Conservation (phyloP, 1,284 basidiomycete genomes). For the Salmacisia buchloeana region DNA sequence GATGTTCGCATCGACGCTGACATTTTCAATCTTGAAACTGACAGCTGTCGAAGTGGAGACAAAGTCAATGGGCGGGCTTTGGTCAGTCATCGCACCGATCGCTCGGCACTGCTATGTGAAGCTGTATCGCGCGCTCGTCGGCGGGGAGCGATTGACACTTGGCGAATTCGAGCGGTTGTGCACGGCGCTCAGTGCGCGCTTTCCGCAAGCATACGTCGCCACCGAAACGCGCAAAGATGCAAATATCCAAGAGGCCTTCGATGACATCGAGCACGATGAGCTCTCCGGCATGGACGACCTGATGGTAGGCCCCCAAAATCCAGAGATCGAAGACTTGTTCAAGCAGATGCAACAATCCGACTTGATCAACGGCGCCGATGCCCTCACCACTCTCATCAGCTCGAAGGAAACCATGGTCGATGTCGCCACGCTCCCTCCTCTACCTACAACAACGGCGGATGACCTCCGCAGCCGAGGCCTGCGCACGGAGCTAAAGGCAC, state of each 20-base stretch:
- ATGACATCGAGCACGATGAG: neutral
- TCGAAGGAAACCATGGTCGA: slow-evolving; percentile 1
- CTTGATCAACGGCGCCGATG: neutral
- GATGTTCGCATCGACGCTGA: neutral
- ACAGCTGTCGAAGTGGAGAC: neutral
- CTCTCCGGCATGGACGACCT: neutral
- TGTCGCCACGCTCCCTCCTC: neutral
- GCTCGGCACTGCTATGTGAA: neutral
- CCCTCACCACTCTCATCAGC: neutral
- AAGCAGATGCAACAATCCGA: neutral
- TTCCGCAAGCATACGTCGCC: slow-evolving; percentile 1
- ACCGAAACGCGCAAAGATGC: neutral
- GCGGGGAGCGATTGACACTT: neutral
- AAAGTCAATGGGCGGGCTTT: neutral
- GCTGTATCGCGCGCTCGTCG: neutral
- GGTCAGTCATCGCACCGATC: neutral
- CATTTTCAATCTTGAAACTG: too few species aligned
- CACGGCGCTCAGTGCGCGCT: neutral
- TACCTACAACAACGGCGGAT: neutral
- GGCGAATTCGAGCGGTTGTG: neutral
- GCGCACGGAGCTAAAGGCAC: slow-evolving; percentile 11
- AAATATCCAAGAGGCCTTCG: neutral
- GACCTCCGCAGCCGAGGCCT: slow-evolving; percentile 7
- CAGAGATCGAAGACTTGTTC: neutral
- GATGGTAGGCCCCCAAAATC: neutral